Percentiles rank a stretch among this genome's conserved stretches.
phyloP scores from a whole-genome alignment of 177 flowering plant genomes.

The Vitis hybrid region DNA sequence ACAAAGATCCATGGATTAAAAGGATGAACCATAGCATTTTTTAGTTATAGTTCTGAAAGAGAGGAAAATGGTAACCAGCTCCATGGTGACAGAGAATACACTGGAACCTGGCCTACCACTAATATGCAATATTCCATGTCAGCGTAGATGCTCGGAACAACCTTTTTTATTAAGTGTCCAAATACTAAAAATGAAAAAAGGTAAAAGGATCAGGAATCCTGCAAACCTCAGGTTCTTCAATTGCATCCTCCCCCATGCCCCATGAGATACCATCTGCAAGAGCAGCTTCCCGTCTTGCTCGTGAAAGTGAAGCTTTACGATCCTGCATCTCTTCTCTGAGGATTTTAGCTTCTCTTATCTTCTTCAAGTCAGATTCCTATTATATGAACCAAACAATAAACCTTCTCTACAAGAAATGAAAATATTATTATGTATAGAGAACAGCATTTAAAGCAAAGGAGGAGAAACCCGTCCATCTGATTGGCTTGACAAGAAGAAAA shows the following conservation, averaged over 20 bases:
- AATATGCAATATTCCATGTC: background rate
- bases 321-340: constrained; percentile 50
- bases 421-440: background rate
- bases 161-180: background rate
- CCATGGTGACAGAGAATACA: background rate
- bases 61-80: background rate
- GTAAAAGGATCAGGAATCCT: background rate
- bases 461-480: too few species aligned
- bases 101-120: background rate
- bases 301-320: constrained; percentile 84
- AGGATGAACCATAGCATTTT: background rate
- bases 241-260: constrained; percentile 96
- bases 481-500: too few species aligned
- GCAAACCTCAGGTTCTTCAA: constrained; percentile 90
- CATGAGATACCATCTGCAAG: constrained; percentile 91
- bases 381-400: constrained; percentile 6
- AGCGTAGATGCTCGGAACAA: too few species aligned
- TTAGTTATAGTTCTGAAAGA: background rate
- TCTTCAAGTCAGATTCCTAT: constrained; percentile 68
- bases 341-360: constrained; percentile 45
- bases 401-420: background rate
- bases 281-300: constrained; percentile 77
- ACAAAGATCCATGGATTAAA: background rate
- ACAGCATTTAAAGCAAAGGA: background rate
- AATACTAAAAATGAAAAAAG: background rate